These are phyloP conservation scores for Meredithiella fracta DNA, from an alignment of 2,329 filamentous ascomycete genomes.

Conservation along the genomic window DNA sequence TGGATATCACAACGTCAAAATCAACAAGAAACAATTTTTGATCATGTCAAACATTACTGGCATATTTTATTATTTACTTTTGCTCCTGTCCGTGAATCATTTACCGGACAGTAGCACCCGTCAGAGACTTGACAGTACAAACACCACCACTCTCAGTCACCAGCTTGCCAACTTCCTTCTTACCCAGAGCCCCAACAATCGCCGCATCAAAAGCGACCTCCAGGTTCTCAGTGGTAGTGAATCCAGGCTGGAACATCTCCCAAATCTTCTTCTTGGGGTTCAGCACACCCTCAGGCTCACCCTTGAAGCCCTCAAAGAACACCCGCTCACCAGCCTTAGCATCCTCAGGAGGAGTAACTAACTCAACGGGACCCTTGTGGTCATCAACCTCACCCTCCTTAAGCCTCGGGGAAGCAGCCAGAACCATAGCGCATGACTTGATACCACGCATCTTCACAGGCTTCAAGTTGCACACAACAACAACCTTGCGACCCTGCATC, in stretches of 20 bases:
- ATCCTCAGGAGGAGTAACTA: slow-evolving; percentile 67
- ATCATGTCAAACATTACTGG: neutral
- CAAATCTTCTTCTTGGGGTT: slow-evolving; percentile 99
- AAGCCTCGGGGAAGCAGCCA: slow-evolving; percentile 75
- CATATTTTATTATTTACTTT: slow-evolving; percentile 9
- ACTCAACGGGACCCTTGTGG: slow-evolving; percentile 80
- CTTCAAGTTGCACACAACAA: slow-evolving; percentile 95
- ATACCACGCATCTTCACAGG: slow-evolving; percentile 95
- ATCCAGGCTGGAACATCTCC: slow-evolving; percentile 92
- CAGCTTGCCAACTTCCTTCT: slow-evolving; percentile 50
- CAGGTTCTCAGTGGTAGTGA: slow-evolving; percentile 67
- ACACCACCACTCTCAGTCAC: slow-evolving; percentile 61
- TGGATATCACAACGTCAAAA: too few relatives aligned
- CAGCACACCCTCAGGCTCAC: slow-evolving; percentile 78
- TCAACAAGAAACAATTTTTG: too few relatives aligned
- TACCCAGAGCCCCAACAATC: slow-evolving; percentile 59
- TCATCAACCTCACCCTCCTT: slow-evolving; percentile 70
- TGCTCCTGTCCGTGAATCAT: slow-evolving; percentile 3
- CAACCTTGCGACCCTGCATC: slow-evolving; percentile 91
- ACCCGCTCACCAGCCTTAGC: slow-evolving; percentile 73
- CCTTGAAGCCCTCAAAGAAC: slow-evolving; percentile 87
- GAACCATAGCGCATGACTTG: slow-evolving; percentile 70
- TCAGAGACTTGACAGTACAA: slow-evolving; percentile 70
- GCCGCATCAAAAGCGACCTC: slow-evolving; percentile 77
- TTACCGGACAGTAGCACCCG: slow-evolving; percentile 70